These are phyloP conservation scores for Ophioceras dolichostomum DNA, from an alignment of 2,329 filamentous ascomycete genomes.

Conservation along the genomic window DNA sequence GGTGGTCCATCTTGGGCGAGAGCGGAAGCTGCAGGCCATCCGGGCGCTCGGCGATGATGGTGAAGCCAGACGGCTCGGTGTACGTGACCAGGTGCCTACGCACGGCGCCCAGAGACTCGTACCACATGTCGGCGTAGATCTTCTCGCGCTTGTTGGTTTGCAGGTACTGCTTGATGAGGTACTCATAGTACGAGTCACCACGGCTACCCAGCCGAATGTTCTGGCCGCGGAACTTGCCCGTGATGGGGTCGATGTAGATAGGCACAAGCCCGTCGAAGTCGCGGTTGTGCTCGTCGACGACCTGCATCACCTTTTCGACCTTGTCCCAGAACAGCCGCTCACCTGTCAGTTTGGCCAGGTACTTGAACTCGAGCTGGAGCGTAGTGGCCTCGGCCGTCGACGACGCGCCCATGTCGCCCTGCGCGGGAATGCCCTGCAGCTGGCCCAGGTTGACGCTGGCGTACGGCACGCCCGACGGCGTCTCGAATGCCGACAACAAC, in stretches of 20 bases:
- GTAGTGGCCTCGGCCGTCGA: conserved; percentile 91
- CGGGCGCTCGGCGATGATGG: conserved; percentile 81
- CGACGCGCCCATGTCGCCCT: conserved; percentile 75
- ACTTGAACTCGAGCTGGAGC: conserved; percentile 93
- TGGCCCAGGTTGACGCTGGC: conserved; percentile 82
- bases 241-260: conserved; percentile 76
- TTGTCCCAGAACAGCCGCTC: conserved; percentile 88
- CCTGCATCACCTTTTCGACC: conserved; percentile 81
- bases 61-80: conserved; percentile 65
- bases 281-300: conserved; percentile 77
- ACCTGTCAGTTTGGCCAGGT: conserved; percentile 86
- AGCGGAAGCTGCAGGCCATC: conserved; percentile 54
- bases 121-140: conserved; percentile 87
- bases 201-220: conserved; percentile 90
- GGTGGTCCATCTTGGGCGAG: conserved; percentile 91
- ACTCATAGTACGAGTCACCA: conserved; percentile 97
- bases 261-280: conserved; percentile 74
- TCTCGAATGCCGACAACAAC: conserved; percentile 78
- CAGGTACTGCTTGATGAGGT: conserved; percentile 95
- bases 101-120: conserved; percentile 71
- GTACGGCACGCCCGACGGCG: conserved; percentile 73
- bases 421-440: conserved; percentile 63
- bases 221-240: conserved; percentile 64
- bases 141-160: conserved; percentile 82
- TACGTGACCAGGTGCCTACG: conserved; percentile 91